These are phyloP conservation scores for Monilinia fructigena DNA, from an alignment of 2,329 filamentous ascomycete genomes.

Conservation along the genomic window DNA sequence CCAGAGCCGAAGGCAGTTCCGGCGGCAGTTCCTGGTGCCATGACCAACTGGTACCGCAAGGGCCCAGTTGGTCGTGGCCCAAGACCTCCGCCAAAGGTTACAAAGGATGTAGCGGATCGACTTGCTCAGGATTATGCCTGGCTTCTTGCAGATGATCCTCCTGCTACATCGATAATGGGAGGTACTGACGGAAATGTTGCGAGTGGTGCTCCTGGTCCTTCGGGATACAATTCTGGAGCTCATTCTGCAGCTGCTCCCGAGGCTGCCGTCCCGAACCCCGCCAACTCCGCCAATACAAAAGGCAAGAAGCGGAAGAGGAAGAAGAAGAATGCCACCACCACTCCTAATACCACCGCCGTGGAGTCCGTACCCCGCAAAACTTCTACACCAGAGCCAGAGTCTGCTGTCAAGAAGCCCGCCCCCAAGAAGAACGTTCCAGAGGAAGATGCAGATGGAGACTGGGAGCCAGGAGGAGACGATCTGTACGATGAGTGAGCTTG, in stretches of 20 bases:
- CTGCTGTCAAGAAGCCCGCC: too few species aligned
- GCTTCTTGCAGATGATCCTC: background rate
- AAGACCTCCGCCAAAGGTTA: conserved; percentile 3
- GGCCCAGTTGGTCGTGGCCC: background rate
- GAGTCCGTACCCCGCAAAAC: too few species aligned
- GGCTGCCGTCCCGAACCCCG: too few species aligned
- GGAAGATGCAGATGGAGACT: background rate
- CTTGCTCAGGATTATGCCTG: conserved; percentile 4
- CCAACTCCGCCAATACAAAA: too few species aligned
- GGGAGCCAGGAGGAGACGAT: background rate
- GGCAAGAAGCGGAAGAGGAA: background rate
- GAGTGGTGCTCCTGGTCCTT: background rate
- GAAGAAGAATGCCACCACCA: too few species aligned
- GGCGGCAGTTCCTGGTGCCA: background rate
- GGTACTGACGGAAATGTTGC: background rate
- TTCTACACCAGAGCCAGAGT: too few species aligned
- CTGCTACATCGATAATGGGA: too few species aligned
- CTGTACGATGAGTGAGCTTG: too few species aligned
- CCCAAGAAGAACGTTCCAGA: background rate
- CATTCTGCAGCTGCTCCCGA: background rate
- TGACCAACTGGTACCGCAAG: conserved; percentile 16
- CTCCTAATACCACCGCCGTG: background rate
- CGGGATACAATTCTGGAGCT: background rate
- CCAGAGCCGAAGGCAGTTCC: background rate
- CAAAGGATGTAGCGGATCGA: background rate